These are phyloP conservation scores for Malus domestica DNA, from an alignment of 306 rosid genomes.

Conservation along the genomic window ASM211411v1 NC_041800.1:22575733-22576232, in stretches of 20 bases:
- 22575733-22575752: no score
- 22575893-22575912: not conserved
- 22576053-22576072: not conserved
- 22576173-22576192: not conserved
- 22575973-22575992: no score
- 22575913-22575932: no score
- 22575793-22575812: not conserved
- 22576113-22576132: no score
- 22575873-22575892: not conserved
- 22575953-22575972: no score
- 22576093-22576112: no score
- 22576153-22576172: not conserved
- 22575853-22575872: not conserved
- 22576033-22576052: no score
- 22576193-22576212: not conserved
- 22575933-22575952: no score
- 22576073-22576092: not conserved
- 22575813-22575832: no score
- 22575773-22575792: not conserved
- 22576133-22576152: not conserved
- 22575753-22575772: not conserved
- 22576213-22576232: not conserved
- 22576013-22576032: no score
- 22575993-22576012: no score
- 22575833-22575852: no score